These are phyloP conservation scores for Ampelomyces quisqualis DNA, from an alignment of 2,329 filamentous ascomycete species.

Conservation along the genomic window DNA sequence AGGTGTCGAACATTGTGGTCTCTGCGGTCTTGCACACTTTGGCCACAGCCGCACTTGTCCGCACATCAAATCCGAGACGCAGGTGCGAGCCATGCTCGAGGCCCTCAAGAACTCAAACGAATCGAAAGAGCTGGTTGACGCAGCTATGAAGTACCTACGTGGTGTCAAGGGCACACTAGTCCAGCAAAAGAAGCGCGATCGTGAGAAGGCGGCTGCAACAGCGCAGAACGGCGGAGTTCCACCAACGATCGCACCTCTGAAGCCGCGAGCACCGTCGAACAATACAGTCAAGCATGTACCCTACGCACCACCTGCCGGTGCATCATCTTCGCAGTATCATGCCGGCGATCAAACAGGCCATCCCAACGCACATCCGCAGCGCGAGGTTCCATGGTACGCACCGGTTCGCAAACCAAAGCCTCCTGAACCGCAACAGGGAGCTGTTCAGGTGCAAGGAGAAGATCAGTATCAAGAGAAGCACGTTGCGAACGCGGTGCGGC, in stretches of 20 bases:
- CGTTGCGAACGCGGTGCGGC: neutral
- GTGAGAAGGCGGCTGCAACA: conserved; percentile 28
- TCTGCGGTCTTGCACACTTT: conserved; percentile 65
- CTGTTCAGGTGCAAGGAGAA: conserved; percentile 12
- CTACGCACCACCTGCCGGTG: neutral
- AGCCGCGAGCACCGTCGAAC: neutral
- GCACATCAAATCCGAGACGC: conserved; percentile 62
- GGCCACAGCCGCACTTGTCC: conserved; percentile 60
- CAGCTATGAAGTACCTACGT: conserved; percentile 58
- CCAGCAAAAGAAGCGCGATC: conserved; percentile 51
- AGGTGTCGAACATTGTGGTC: conserved; percentile 61
- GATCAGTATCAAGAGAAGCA: too few relatives aligned
- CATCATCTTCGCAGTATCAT: too few relatives aligned
- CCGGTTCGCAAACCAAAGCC: too few relatives aligned
- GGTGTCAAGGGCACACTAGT: conserved; percentile 59
- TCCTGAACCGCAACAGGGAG: conserved; percentile 10
- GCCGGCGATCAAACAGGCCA: neutral
- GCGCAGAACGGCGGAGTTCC: conserved; percentile 6
- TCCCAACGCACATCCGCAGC: neutral
- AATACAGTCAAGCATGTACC: neutral
- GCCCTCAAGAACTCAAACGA: conserved; percentile 62
- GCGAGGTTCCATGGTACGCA: neutral
- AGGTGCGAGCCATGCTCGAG: conserved; percentile 65
- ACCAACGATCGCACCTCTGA: neutral
- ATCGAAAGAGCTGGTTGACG: conserved; percentile 53